Evolutionary conservation across 306 rosid genomes (phyloP), one percentile per base, ranked within the genome.

Genomic region (Vicia sativa): DNA sequence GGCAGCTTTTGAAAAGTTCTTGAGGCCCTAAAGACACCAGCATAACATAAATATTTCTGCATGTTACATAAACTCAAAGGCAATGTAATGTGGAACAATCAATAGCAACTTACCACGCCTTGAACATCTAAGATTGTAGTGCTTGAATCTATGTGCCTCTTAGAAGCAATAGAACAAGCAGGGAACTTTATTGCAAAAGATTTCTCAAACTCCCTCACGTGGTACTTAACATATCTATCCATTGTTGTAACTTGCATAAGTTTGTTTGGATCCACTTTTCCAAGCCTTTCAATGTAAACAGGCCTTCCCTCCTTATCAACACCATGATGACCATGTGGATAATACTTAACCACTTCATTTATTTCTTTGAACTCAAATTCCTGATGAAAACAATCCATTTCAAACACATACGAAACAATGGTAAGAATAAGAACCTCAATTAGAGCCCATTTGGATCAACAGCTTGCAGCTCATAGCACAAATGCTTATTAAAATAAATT

Each of bases 281-380:
- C 99, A 82, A 93, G 83, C 52, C 97, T 88, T 81, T 93, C 99
- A 85, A 93, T 82, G 80, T 93, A 93, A 65, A 93, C 67, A 4
- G 99, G 99, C 39, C 96, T 93, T 68, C 99, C 99, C 74, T 93
- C 99, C 87, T 84, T 93, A 81, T 93, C 99, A 62, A 93, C 92
- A 23, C 99, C 96, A 48, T 93, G 99, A 79, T 93, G 81, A 37
- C 99, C 97, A 43, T 90, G 99, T 18, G 99, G 99, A 67, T 93
- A 93, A 69, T 88, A 82, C 77, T 57, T 81, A 46, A 87, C 57
- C 65, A 93, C 97, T 72, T 90, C 99, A 59, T 74, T 50, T 42
- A 85, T 39, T 74, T 93, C 99, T 53, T 80, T 82, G 74, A 88
- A 90, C 73, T 93, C 96, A 59, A 93, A 93, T 75, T 86, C 97